Percentiles rank a stretch among this genome's conserved stretches.
Evolutionary conservation across 768 basidiomycete genomes (phyloP).

Genomic region (Coprinopsis marcescibilis): DNA sequence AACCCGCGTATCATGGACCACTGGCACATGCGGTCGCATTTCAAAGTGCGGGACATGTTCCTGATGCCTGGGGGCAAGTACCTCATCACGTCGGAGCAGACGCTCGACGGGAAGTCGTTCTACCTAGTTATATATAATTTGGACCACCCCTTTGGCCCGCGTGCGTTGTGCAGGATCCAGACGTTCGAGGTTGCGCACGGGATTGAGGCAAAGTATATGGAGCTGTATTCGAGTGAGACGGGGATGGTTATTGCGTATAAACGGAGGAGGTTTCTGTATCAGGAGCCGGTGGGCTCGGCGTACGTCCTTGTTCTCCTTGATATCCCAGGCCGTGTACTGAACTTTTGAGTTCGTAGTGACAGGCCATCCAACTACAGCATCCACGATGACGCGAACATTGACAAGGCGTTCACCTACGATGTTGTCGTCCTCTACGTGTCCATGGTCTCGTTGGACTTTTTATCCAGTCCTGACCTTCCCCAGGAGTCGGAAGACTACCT

Average conservation of each 20-base stretch:
- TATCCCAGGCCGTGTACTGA: neutral
- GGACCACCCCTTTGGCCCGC: constrained; percentile 45
- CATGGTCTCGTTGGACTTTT: constrained; percentile 35
- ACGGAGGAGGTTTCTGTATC: constrained; percentile 29
- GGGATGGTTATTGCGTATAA: constrained; percentile 56
- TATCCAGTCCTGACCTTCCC: constrained; percentile 24
- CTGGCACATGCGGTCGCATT: constrained; percentile 24
- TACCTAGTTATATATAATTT: constrained; percentile 49
- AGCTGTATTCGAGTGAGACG: constrained; percentile 26
- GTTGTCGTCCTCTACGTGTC: constrained; percentile 37
- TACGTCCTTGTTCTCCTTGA: constrained; percentile 11
- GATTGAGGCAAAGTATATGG: constrained; percentile 58
- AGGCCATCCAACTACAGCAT: constrained; percentile 32
- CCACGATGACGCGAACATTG: constrained; percentile 33
- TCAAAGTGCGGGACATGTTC: constrained; percentile 45
- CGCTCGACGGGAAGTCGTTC: constrained; percentile 35
- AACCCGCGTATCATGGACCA: constrained; percentile 29
- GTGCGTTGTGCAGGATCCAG: constrained; percentile 42
- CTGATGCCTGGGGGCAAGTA: constrained; percentile 65
- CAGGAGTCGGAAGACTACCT: constrained; percentile 35
- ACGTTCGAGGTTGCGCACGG: constrained; percentile 49
- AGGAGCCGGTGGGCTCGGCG: constrained; percentile 17
- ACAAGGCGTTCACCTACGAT: constrained; percentile 37
- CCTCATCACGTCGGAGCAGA: constrained; percentile 49
- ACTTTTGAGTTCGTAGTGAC: constrained; percentile 19